These are phyloP conservation scores for Macrolepiota albuminosa DNA, from an alignment of 768 basidiomycete genomes.

Conservation along the genomic window DNA sequence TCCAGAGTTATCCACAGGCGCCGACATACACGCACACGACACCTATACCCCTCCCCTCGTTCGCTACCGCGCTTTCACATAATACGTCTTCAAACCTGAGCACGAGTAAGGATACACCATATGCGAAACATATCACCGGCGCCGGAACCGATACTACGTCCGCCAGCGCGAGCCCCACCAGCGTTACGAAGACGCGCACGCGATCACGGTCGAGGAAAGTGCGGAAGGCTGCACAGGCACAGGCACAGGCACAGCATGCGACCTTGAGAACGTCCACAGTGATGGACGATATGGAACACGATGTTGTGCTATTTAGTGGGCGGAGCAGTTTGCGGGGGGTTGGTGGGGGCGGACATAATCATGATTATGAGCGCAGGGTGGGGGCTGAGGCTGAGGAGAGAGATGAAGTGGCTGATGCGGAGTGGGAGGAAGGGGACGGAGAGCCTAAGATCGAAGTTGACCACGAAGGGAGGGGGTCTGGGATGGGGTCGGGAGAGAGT, in stretches of 20 bases:
- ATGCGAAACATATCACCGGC: not conserved
- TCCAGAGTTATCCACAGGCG: not conserved
- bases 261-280: not conserved
- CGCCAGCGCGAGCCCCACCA: not conserved
- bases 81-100: not conserved
- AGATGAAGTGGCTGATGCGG: not conserved
- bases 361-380: not conserved
- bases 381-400: not conserved
- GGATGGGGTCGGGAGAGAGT: not conserved
- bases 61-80: slow-evolving; percentile 26
- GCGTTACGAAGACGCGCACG: not conserved
- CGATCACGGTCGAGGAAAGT: slow-evolving; percentile 1
- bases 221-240: not conserved
- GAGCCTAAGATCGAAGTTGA: not conserved
- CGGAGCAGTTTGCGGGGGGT: not conserved
- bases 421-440: not conserved
- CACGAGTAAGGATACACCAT: not conserved
- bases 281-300: not conserved
- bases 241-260: not conserved
- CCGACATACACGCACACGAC: slow-evolving; percentile 4
- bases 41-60: slow-evolving; percentile 35
- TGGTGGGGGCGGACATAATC: not conserved
- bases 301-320: not conserved
- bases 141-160: not conserved
- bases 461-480: not conserved